Base-by-base conservation (phyloP, 495 filamentous ascomycete species). In the Pseudomonodictys pantanalensis region DNA sequence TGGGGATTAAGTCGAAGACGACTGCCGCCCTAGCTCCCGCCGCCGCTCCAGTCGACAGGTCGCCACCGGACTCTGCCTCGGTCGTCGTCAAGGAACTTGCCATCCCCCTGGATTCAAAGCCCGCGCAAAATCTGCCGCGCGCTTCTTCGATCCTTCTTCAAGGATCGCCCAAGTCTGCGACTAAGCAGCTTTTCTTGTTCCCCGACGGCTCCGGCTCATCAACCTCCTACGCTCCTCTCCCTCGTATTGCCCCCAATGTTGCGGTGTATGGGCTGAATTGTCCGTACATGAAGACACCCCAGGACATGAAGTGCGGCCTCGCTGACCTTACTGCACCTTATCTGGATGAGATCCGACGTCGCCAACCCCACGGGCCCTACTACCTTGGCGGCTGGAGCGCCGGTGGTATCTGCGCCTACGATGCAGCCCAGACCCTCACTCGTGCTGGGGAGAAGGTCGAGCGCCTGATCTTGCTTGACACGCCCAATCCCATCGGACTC, bases 341-440 rank as follows among this genome's bases (percentile, higher is more conserved):
- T 60, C 73, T 86, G 10, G 79, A 80, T 25, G 78, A 87, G 61
- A 85, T 89, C 52, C 84, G 82, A 5, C 83, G 89, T 60, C 84
- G 87, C 33, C 78, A 90, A 74, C 83, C 91, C 0, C 80, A 83
- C 41, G 90, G 89, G 77, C 83, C 83, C 0, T 86, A 86, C 71
- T 75, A 77, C 64, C 69, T 86, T 22, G 83, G 83, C 33, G 86
- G 80, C 18, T 96, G 91, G 91, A 89, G 85, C 11, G 89, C 89
- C 2, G 91, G 91, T 42, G 91, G 91, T 28, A 87, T 92, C 29
- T 85, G 89, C 61, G 90, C 91, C 24, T 95, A 88, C 69, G 90
- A 93, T 66, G 86, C 87, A 22, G 85, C 84, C 24, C 83, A 83
- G 51, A 82, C 88, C 59, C 78, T 95, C 5, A 28, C 32, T 12